Conservation (phyloP, 2,329 filamentous ascomycete species). For the Teratosphaeria zuluensis region DNA sequence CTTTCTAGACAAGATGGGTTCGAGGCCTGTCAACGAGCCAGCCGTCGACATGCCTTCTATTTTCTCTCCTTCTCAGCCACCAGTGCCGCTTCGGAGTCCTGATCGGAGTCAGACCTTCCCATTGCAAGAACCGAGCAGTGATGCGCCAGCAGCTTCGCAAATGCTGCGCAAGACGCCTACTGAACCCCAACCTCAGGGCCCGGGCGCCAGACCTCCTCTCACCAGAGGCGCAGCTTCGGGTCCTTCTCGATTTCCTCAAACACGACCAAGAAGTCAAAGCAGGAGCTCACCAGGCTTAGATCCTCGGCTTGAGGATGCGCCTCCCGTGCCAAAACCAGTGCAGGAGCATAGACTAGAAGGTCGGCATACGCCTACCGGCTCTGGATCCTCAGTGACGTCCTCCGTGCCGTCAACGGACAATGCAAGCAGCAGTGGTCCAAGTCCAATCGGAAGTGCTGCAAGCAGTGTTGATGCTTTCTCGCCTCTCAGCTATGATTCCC, state of each 20-base stretch:
- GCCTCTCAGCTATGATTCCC: constrained; percentile 7
- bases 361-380: constrained; percentile 21
- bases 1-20: constrained; percentile 19
- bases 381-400: constrained; percentile 21
- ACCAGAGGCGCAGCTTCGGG: not conserved
- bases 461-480: constrained; percentile 24
- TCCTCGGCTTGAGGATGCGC: constrained; percentile 20
- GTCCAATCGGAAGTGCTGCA: constrained; percentile 21
- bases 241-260: constrained; percentile 6
- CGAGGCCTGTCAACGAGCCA: constrained; percentile 9
- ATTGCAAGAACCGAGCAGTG: constrained; percentile 3
- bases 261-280: constrained; percentile 12
- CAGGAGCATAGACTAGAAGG: constrained; percentile 17
- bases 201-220: constrained; percentile 8
- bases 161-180: constrained; percentile 6
- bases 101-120: constrained; percentile 15
- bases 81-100: constrained; percentile 3
- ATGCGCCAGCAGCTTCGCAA: constrained; percentile 1
- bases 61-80: constrained; percentile 6
- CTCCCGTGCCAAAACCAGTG: constrained; percentile 23
- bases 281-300: constrained; percentile 16
- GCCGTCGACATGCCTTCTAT: constrained; percentile 7
- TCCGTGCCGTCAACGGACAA: constrained; percentile 12
- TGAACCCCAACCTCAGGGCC: constrained; percentile 12
- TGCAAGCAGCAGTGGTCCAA: constrained; percentile 20